Percentiles rank a stretch among this genome's conserved stretches.
Evolutionary conservation across 345 rosid species (phyloP).

Genomic region (Melaleuca quinquenervia): DNA sequence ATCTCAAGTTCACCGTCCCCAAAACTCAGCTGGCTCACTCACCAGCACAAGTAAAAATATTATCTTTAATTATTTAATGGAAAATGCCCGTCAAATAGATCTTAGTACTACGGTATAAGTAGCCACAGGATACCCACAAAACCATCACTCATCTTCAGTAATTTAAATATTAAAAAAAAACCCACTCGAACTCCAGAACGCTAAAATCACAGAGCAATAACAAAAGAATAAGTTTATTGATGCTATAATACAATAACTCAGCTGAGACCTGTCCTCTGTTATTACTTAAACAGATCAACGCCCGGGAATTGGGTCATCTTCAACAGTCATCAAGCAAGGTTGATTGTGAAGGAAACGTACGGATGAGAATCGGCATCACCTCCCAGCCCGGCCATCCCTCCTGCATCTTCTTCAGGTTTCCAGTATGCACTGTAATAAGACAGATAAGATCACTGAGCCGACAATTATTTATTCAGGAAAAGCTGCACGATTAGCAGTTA

Average conservation of each 20-base stretch:
- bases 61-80: not conserved
- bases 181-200: not conserved
- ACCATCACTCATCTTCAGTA: not conserved
- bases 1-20: not conserved
- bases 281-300: conserved; percentile 9
- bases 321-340: conserved; percentile 37
- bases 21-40: not conserved
- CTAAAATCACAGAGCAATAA: conserved; percentile 9
- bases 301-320: not conserved
- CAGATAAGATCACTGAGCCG: not conserved
- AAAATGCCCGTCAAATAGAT: not conserved
- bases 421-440: conserved; percentile 62
- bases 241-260: not conserved
- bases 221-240: conserved; percentile 21
- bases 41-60: not conserved
- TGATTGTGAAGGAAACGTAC: conserved; percentile 92
- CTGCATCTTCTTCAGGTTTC: conserved; percentile 85
- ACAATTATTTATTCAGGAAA: not conserved
- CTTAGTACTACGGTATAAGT: not conserved
- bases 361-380: conserved; percentile 77
- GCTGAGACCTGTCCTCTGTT: conserved; percentile 13
- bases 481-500: not conserved
- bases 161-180: not conserved
- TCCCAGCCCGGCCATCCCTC: conserved; percentile 66
- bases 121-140: not conserved